Evolutionary conservation across 331 rosid genomes (phyloP).

Genomic region (Saraca asoca): DNA sequence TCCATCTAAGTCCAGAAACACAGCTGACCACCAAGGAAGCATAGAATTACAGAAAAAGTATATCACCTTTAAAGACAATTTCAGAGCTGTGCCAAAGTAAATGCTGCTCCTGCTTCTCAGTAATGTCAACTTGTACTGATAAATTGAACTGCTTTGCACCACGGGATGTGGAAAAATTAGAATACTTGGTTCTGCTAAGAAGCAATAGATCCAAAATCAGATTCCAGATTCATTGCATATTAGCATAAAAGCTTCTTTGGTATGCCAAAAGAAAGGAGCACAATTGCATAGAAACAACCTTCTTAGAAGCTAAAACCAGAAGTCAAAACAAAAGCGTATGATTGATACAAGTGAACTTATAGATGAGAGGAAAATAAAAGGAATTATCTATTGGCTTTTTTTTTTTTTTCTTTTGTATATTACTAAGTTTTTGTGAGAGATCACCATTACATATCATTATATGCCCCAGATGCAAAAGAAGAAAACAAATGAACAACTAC

Average conservation of each 20-base stretch:
- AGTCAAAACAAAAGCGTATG: background rate
- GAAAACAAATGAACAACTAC: background rate
- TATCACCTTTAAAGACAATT: slow-evolving; percentile 31
- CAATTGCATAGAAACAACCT: slow-evolving; percentile 15
- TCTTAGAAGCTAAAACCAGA: background rate
- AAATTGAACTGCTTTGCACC: slow-evolving; percentile 30
- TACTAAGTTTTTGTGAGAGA: background rate
- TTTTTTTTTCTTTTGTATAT: too few relatives aligned
- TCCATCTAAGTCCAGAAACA: slow-evolving; percentile 60
- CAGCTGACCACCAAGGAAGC: slow-evolving; percentile 45
- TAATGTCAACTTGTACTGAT: slow-evolving; percentile 3
- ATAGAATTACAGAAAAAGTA: slow-evolving; percentile 37
- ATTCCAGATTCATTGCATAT: slow-evolving; percentile 2
- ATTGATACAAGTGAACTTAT: slow-evolving; percentile 15
- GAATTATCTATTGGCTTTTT: too few relatives aligned
- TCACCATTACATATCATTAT: slow-evolving; percentile 16
- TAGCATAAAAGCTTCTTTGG: slow-evolving; percentile 6
- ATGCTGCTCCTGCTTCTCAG: slow-evolving; percentile 31
- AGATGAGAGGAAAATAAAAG: background rate
- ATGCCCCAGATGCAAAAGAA: slow-evolving; percentile 22
- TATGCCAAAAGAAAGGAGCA: background rate
- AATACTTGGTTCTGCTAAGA: slow-evolving; percentile 37
- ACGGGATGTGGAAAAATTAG: slow-evolving; percentile 23
- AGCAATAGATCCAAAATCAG: slow-evolving; percentile 26
- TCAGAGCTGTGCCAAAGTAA: slow-evolving; percentile 34